Conservation (phyloP, 331 rosid species). For the Quercus phellos region DNA sequence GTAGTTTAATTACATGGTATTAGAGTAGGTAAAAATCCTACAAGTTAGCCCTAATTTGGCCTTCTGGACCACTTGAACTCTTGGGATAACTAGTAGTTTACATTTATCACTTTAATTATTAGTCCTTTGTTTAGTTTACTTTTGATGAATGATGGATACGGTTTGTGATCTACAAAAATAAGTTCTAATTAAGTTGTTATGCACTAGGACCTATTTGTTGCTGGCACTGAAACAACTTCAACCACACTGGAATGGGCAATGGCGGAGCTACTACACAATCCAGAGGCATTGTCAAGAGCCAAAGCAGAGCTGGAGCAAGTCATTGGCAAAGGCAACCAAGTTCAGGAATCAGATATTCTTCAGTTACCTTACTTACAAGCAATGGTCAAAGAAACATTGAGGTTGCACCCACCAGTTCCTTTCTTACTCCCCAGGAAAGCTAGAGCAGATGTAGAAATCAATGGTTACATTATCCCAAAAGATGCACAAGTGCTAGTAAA, state of each 20-base stretch:
- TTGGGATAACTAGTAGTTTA: too few relatives aligned
- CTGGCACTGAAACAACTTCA: constrained; percentile 31
- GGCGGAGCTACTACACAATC: constrained; percentile 34
- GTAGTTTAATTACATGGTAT: too few relatives aligned
- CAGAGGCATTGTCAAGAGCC: constrained; percentile 21
- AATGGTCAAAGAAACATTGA: constrained; percentile 26
- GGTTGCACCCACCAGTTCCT: constrained; percentile 30
- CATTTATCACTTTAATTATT: too few relatives aligned
- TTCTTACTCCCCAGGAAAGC: constrained; percentile 43
- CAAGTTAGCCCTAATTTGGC: too few relatives aligned
- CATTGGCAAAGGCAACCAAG: constrained; percentile 29
- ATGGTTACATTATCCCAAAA: constrained; percentile 28
- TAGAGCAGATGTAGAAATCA: constrained; percentile 24
- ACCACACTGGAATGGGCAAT: constrained; percentile 34
- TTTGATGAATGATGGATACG: too few relatives aligned
- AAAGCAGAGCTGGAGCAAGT: constrained; percentile 19
- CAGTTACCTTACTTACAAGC: constrained; percentile 33
- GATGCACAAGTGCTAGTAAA: constrained; percentile 34
- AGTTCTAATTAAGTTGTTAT: background rate
- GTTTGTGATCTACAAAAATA: background rate
- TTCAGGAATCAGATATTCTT: constrained; percentile 29
- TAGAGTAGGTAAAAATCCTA: too few relatives aligned
- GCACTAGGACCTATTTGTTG: constrained; percentile 19
- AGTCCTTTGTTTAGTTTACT: too few relatives aligned
- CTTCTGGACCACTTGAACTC: too few relatives aligned